Evolutionary conservation across 2,329 filamentous ascomycete species (phyloP), one percentile per base, ranked within the genome.

Genomic region (Sporothrix sp.): DNA sequence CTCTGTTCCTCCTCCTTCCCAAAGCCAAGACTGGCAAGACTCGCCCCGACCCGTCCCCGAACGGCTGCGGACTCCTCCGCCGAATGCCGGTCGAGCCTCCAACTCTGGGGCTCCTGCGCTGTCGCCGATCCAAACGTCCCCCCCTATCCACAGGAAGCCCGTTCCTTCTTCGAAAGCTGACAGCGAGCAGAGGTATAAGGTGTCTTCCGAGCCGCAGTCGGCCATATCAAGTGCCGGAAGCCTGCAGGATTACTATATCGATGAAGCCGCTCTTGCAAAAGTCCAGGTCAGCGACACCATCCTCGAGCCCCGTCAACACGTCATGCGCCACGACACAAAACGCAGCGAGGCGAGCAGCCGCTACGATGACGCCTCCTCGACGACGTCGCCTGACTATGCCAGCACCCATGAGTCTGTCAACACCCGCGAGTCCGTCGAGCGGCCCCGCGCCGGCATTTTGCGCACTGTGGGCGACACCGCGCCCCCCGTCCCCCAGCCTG

Each of bases 371-470:
- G 73, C 75, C 30, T 80, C 79, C 42, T 83, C 82, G 7, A 77
- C 78, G 5, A 72, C 73, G 11, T 84, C 83, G 23, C 85, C 86
- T 0, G 85, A 91, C 62, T 91, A 91, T 66, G 84, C 85, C 7
- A 93, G 85, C 65, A 84, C 81, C 18, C 72, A 70, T 27, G 73
- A 68, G 37, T 81, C 78, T 40, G 70, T 68, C 42, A 72, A 72
- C 36, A 70, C 71, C 2, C 66, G 71, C 56, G 65, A 72, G 53
- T 75, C 76, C 0, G 66, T 76, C 8, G 82, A 87, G 51, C 78
- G 77, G 52, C 85, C 85, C 14, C 78, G 91, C 55, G 84, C 85
- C 56, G 90, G 90, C 44, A 81, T 90, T 7, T 71, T 91, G 62
- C 89, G 84, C 63, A 88, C 85, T 1, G 82, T 90, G 10, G 89